phyloP scores from a whole-genome alignment of 2,329 filamentous ascomycete genomes.

The Neonectria coccinea region DNA sequence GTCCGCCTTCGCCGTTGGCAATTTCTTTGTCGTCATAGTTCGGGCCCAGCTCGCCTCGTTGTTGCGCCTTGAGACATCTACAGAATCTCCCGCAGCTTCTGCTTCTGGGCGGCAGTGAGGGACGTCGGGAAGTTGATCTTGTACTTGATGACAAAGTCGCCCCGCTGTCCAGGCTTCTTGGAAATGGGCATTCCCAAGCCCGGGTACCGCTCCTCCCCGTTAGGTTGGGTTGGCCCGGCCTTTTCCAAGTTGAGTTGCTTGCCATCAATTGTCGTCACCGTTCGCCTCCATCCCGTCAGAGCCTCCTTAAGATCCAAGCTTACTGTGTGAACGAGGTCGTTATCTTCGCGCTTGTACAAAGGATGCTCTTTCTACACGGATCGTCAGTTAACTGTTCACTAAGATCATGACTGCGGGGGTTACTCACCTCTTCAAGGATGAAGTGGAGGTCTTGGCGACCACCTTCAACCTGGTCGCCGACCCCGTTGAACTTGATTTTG shows the following conservation, averaged over 20 bases:
- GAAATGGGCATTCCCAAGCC: slow-evolving; percentile 93
- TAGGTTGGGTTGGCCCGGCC: slow-evolving; percentile 85
- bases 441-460: slow-evolving; percentile 96
- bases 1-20: background rate
- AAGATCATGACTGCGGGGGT: background rate
- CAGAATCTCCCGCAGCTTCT: slow-evolving; percentile 82
- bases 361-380: slow-evolving; percentile 81
- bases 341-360: slow-evolving; percentile 86
- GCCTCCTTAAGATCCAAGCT: slow-evolving; percentile 93
- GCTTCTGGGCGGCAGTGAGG: slow-evolving; percentile 83
- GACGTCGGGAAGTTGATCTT: slow-evolving; percentile 91
- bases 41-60: background rate
- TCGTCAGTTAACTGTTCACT: slow-evolving; percentile 54
- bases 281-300: slow-evolving; percentile 91
- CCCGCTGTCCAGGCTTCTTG: slow-evolving; percentile 86
- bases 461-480: slow-evolving; percentile 98
- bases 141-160: slow-evolving; percentile 89
- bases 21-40: background rate
- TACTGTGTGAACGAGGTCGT: slow-evolving; percentile 83
- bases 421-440: slow-evolving; percentile 88
- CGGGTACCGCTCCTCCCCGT: slow-evolving; percentile 84
- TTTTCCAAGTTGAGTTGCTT: slow-evolving; percentile 85
- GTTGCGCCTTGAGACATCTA: slow-evolving; percentile 48
- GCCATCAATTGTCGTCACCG: slow-evolving; percentile 93
- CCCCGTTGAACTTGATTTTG: slow-evolving; percentile 97